Evolutionary conservation across 1,284 basidiomycete genomes (phyloP).

Genomic region (Microbotryum silenes-acaulis): DNA sequence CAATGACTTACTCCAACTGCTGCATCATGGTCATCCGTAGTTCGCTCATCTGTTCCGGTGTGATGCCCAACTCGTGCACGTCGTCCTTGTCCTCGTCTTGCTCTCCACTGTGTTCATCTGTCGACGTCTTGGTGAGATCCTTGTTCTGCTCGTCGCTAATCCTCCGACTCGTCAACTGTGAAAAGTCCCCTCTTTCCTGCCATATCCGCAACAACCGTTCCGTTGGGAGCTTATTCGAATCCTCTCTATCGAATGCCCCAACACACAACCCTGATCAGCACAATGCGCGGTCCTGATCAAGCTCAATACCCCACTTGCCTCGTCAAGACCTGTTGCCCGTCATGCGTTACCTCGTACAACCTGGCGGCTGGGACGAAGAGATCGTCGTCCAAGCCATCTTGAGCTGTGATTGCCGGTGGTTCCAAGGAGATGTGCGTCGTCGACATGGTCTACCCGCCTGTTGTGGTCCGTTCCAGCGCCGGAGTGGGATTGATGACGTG

Average conservation of each 20-base stretch:
- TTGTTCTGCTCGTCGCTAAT: conserved; percentile 2
- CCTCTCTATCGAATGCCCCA: conserved; percentile 5
- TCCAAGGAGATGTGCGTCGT: conserved; percentile 19
- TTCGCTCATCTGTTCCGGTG: conserved; percentile 13
- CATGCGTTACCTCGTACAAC: conserved; percentile 14
- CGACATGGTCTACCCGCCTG: no score
- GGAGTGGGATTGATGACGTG: no score
- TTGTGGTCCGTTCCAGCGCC: no score
- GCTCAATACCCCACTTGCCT: conserved; percentile 9
- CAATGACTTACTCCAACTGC: conserved; percentile 18
- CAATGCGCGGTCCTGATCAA: neutral
- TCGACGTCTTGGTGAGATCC: neutral
- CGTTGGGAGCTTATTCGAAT: conserved; percentile 15
- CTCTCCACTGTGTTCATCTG: conserved; percentile 6
- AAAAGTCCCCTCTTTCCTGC: conserved; percentile 35
- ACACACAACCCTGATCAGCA: neutral
- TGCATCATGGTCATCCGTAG: conserved; percentile 18
- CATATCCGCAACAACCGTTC: conserved; percentile 30
- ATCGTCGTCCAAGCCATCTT: conserved; percentile 15
- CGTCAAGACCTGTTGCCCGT: conserved; percentile 17
- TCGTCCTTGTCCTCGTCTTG: neutral
- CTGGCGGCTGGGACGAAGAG: conserved; percentile 17
- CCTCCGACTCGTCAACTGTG: conserved; percentile 12
- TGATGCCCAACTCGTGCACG: conserved; percentile 6
- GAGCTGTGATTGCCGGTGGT: conserved; percentile 7